Conservation (phyloP, 2,329 filamentous ascomycete genomes). For the Triangularia setosa region DNA sequence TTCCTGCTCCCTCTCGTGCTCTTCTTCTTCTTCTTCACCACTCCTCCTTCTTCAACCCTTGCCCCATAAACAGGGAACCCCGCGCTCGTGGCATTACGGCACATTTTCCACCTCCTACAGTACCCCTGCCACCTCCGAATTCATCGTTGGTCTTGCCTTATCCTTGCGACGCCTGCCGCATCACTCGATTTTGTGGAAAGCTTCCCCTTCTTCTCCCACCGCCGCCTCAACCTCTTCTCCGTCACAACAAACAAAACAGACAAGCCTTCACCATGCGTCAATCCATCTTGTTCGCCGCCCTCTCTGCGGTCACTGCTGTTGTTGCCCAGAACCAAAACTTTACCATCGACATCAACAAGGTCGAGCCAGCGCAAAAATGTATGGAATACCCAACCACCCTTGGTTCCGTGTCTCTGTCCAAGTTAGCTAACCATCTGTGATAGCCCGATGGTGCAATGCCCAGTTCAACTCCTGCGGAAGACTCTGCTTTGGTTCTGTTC, state of each 20-base stretch:
- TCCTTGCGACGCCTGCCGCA: background rate
- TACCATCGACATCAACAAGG: constrained; percentile 39
- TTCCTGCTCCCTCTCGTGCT: background rate
- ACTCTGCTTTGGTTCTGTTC: constrained; percentile 41
- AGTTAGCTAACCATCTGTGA: constrained; percentile 5
- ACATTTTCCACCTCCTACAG: background rate
- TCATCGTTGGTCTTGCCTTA: background rate
- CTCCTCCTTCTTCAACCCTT: background rate
- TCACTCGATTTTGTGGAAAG: background rate
- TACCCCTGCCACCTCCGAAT: constrained; percentile 1
- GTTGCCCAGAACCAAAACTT: constrained; percentile 46
- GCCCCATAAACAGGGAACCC: constrained; percentile 4
- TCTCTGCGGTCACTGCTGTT: constrained; percentile 40
- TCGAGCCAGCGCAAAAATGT: constrained; percentile 38
- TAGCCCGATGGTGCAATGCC: constrained; percentile 50
- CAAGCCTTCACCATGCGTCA: constrained; percentile 39
- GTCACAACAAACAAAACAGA: background rate
- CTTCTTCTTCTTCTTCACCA: background rate
- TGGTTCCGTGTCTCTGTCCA: too few species aligned
- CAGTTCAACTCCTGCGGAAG: constrained; percentile 48
- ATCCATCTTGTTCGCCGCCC: constrained; percentile 38
- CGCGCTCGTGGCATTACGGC: constrained; percentile 2
- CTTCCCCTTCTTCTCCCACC: background rate
- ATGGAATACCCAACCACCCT: constrained; percentile 26
- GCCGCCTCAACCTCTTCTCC: constrained; percentile 1